Evolutionary conservation across 768 basidiomycete genomes (phyloP).

Genomic region (Amanita thiersii): DNA sequence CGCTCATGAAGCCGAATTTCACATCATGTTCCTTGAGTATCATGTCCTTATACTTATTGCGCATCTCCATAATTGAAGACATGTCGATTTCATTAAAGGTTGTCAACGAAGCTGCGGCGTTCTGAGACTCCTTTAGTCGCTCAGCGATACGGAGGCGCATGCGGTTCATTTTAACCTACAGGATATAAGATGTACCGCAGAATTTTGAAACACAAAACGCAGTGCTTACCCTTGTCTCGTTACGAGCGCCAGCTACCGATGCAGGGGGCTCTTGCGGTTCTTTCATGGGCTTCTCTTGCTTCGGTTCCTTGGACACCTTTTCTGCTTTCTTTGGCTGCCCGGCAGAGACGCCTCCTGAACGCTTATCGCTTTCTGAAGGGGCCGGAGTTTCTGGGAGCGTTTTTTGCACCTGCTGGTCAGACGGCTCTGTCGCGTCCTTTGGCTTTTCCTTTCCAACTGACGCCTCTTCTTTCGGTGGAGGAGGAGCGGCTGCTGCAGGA

Average conservation of each 20-base stretch:
- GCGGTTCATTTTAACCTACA: slow-evolving; percentile 95
- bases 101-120: slow-evolving; percentile 91
- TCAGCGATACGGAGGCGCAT: slow-evolving; percentile 97
- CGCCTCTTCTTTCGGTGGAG: slow-evolving; percentile 23
- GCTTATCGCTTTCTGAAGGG: slow-evolving; percentile 28
- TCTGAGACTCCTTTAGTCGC: slow-evolving; percentile 97
- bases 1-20: slow-evolving; percentile 98
- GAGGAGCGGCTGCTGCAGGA: slow-evolving; percentile 18
- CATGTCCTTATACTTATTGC: slow-evolving; percentile 88
- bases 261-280: slow-evolving; percentile 15
- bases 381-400: slow-evolving; percentile 32
- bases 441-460: slow-evolving; percentile 17
- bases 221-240: slow-evolving; percentile 72
- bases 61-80: slow-evolving; percentile 91
- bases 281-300: slow-evolving; percentile 12
- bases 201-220: slow-evolving; percentile 3
- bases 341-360: slow-evolving; percentile 10
- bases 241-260: slow-evolving; percentile 44
- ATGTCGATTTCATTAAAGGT: slow-evolving; percentile 99
- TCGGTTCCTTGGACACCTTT: slow-evolving; percentile 15
- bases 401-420: slow-evolving; percentile 42
- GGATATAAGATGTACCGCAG: background rate
- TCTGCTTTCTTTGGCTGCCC: slow-evolving; percentile 17
- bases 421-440: slow-evolving; percentile 35
- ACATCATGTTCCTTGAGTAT: slow-evolving; percentile 88